phyloP scores from a whole-genome alignment of 2,329 filamentous ascomycete species.

The Hymenoscyphus albidus region DNA sequence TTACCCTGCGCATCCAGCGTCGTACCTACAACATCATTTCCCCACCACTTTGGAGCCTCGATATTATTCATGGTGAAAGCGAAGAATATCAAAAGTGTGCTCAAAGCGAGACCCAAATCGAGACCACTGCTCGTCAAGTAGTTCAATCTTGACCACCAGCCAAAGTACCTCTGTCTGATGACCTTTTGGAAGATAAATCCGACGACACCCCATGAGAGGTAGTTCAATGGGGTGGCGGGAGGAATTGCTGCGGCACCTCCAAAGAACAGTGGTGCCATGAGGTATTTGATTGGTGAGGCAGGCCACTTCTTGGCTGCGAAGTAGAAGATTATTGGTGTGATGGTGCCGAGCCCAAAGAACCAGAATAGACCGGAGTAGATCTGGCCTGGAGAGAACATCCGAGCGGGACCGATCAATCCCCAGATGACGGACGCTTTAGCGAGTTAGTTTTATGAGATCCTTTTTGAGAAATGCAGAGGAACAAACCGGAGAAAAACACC shows the following conservation, averaged over 20 bases:
- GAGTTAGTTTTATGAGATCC: conserved; percentile 40
- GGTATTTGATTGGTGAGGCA: conserved; percentile 51
- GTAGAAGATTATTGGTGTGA: conserved; percentile 59
- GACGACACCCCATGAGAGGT: conserved; percentile 64
- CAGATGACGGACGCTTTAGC: conserved; percentile 69
- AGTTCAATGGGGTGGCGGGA: conserved; percentile 67
- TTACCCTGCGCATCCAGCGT: conserved; percentile 25
- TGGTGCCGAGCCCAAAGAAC: conserved; percentile 66
- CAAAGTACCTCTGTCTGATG: conserved; percentile 60
- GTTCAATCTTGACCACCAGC: conserved; percentile 77
- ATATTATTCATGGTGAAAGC: conserved; percentile 59
- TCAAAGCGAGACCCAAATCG: conserved; percentile 65
- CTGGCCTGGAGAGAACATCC: conserved; percentile 63
- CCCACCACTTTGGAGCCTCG: conserved; percentile 57
- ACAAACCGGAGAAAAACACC: conserved; percentile 53
- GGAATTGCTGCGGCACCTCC: conserved; percentile 40
- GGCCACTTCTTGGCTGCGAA: conserved; percentile 53
- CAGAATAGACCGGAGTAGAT: conserved; percentile 63
- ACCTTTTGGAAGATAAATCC: conserved; percentile 67
- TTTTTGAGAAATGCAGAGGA: conserved; percentile 39
- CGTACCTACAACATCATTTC: conserved; percentile 38
- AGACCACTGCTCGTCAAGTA: conserved; percentile 70
- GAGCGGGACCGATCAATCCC: conserved; percentile 68
- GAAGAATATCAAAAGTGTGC: conserved; percentile 63
- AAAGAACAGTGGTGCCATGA: conserved; percentile 26